Evolutionary conservation across 345 rosid species (phyloP).

Genomic region (Rhodamnia rubescens): DNA sequence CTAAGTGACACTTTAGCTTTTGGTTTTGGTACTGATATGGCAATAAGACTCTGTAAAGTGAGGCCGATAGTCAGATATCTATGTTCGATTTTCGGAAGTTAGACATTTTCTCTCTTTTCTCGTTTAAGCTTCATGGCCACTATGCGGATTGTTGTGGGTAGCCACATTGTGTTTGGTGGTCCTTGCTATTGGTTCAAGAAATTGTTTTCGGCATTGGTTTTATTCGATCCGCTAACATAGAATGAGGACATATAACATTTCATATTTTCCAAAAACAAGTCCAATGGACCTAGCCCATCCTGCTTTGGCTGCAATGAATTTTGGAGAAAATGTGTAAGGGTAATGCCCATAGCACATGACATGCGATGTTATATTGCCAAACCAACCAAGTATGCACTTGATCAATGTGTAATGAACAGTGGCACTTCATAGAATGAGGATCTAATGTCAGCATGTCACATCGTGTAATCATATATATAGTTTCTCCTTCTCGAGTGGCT

Average conservation of each 20-base stretch:
- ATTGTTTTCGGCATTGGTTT: not conserved
- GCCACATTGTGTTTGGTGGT: not conserved
- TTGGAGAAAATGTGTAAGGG: not conserved
- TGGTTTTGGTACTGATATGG: not conserved
- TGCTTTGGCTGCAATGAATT: not conserved
- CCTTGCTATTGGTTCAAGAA: not conserved
- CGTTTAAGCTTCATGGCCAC: not conserved
- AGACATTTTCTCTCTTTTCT: not conserved
- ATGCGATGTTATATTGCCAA: not conserved
- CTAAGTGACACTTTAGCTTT: not conserved
- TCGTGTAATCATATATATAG: not conserved
- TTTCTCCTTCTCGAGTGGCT: not conserved
- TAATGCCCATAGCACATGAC: not conserved
- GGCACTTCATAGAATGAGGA: not conserved
- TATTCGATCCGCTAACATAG: not conserved
- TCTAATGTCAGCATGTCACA: not conserved
- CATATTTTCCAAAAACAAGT: not conserved
- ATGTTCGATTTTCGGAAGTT: not conserved
- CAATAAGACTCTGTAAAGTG: not conserved
- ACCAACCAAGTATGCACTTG: not conserved
- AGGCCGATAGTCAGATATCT: not conserved
- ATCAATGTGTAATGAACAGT: not conserved
- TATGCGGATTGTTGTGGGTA: not conserved
- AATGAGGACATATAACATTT: not conserved
- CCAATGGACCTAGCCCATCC: not conserved